Percentiles rank a stretch among this genome's conserved stretches.
Conservation (phyloP, 2,329 filamentous ascomycete species). For the Fusarium sp. region DNA sequence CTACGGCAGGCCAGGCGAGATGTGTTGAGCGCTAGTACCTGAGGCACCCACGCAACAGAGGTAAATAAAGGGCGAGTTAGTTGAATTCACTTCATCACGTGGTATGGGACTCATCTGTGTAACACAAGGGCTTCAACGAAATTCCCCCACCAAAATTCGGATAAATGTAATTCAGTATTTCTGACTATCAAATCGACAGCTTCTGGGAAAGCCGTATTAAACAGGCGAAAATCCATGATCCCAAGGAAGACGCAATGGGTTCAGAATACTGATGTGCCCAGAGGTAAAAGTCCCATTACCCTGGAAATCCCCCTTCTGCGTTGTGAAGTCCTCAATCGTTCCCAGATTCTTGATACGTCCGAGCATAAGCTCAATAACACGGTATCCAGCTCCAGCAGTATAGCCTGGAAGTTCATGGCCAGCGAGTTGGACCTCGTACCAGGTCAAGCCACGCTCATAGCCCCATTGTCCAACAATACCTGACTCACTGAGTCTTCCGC, state of each 20-base stretch:
- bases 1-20: too few relatives aligned
- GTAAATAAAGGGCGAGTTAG: too few relatives aligned
- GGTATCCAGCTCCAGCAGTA: constrained; percentile 47
- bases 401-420: constrained; percentile 66
- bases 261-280: not conserved
- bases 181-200: too few relatives aligned
- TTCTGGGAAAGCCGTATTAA: not conserved
- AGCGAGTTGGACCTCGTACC: constrained; percentile 71
- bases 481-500: constrained; percentile 66
- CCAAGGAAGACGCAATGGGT: constrained; percentile 12
- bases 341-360: constrained; percentile 45
- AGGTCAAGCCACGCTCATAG: constrained; percentile 82
- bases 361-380: constrained; percentile 48
- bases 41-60: too few relatives aligned
- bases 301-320: constrained; percentile 42
- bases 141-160: too few relatives aligned
- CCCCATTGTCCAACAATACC: constrained; percentile 78
- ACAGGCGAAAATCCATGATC: not conserved
- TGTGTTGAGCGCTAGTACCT: too few relatives aligned
- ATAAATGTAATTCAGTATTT: not conserved
- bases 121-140: too few relatives aligned
- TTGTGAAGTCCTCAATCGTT: constrained; percentile 41
- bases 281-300: not conserved
- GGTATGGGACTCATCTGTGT: too few relatives aligned
- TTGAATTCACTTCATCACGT: too few relatives aligned